Evolutionary conservation across 768 basidiomycete species (phyloP), one percentile per base, ranked within the genome.

Genomic region (Coprinopsis strossmayeri): DNA sequence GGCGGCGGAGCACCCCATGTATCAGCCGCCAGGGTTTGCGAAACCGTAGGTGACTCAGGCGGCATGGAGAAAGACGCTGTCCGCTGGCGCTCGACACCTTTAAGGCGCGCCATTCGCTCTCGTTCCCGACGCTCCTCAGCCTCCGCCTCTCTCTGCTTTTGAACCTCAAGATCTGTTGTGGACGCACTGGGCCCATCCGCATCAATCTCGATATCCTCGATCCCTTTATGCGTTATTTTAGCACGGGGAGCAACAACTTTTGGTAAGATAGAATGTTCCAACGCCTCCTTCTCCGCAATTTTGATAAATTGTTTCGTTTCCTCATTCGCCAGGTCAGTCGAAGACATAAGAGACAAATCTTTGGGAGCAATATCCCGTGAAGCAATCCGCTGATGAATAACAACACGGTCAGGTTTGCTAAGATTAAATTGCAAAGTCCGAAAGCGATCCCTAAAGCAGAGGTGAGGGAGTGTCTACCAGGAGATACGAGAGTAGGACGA

Each of bases 151-250:
- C 71, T 74, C 58, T 79, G 78, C 44, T 73, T 72, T 56, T 81
- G 77, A 39, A 73, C 70, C 57, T 87, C 86, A 56, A 70, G 65
- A 54, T 81, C 78, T 53, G 67, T 69, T 43, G 55, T 44, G 40
- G 59, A 64, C 50, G 64, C 57, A 25, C 59, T 53, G 38, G 65
- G 65, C 12, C 81, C 84, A 56, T 79, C 78, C 47, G 84, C 66
- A 62, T 82, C 83, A 13, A 34, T 26, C 63, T 95, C 91, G 59
- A 95, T 91, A 58, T 91, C 85, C 71, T 93, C 84, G 53, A 93
- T 67, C 45, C 91, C 91, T 67, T 95, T 95, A 72, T 93, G 91
- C 23, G 91, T 95, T 52, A 91, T 86, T 65, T 93, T 94, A 27
- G 77, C 76, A 57, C 75, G 73, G 46, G 91, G 87, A 20, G 78